Evolutionary conservation across 2,329 filamentous ascomycete genomes (phyloP).

Genomic region (Xylaria sp.): DNA sequence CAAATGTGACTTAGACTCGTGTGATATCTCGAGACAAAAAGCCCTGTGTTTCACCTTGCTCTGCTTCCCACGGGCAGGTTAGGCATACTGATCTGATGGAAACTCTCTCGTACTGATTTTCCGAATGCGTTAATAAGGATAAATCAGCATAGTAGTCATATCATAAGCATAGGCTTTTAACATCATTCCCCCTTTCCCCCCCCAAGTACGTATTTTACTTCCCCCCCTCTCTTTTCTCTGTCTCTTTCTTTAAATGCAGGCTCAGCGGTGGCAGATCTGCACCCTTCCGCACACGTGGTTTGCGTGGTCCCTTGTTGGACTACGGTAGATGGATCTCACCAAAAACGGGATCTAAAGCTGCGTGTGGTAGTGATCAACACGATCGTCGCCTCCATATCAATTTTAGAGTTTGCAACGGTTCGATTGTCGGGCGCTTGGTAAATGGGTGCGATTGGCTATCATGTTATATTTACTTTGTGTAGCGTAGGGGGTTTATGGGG

Average conservation of each 20-base stretch:
- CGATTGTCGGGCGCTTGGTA: background rate
- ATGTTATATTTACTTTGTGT: background rate
- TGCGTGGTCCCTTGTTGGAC: background rate
- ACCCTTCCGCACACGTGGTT: conserved; percentile 29
- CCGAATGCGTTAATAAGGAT: no score
- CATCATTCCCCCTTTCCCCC: no score
- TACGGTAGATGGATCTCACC: background rate
- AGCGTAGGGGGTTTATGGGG: no score
- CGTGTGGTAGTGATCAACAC: conserved; percentile 33
- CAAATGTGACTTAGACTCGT: no score
- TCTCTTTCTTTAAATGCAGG: background rate
- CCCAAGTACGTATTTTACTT: background rate
- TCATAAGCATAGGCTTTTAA: no score
- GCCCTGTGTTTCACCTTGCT: no score
- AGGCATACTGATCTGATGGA: no score
- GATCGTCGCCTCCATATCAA: conserved; percentile 26
- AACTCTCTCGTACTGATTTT: no score
- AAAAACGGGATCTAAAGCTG: conserved; percentile 14
- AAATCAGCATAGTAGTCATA: no score
- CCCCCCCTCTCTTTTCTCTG: background rate
- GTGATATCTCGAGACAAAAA: background rate
- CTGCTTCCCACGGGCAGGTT: no score
- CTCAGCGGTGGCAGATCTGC: conserved; percentile 16
- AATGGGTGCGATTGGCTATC: background rate
- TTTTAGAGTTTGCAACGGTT: background rate